Evolutionary conservation across 169 alveolate genomes (phyloP).

Genomic region (Babesia ovata): DNA sequence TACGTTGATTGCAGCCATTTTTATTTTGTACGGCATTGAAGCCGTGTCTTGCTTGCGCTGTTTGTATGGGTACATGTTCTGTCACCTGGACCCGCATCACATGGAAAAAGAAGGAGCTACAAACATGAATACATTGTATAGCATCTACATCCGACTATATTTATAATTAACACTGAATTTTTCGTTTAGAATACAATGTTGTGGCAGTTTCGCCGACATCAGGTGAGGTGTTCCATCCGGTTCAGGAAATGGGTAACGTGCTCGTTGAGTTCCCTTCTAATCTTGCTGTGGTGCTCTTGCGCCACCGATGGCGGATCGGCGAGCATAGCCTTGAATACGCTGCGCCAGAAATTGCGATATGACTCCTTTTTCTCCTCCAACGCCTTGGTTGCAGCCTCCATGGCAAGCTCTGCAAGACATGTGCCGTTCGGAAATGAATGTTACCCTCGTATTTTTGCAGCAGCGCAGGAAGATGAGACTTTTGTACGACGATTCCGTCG

Average conservation of each 20-base stretch:
- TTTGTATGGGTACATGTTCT: too few relatives aligned
- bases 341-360: slow-evolving; percentile 49
- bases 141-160: too few relatives aligned
- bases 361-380: slow-evolving; percentile 21
- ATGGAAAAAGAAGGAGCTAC: too few relatives aligned
- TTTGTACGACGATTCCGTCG: slow-evolving; percentile 50
- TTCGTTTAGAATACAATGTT: neutral
- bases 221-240: slow-evolving; percentile 9
- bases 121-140: too few relatives aligned
- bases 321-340: slow-evolving; percentile 41
- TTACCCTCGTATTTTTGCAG: slow-evolving; percentile 44
- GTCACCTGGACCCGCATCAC: too few relatives aligned
- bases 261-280: slow-evolving; percentile 12
- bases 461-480: slow-evolving; percentile 9
- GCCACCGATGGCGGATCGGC: slow-evolving; percentile 47
- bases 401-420: neutral
- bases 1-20: too few relatives aligned
- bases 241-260: slow-evolving; percentile 30
- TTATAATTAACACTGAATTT: neutral
- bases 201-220: neutral
- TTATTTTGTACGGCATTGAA: too few relatives aligned
- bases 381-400: neutral
- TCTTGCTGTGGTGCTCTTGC: slow-evolving; percentile 27
- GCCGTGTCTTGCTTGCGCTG: too few relatives aligned
- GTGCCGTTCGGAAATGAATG: too few relatives aligned